Evolutionary conservation across 1,284 basidiomycete genomes (phyloP), one percentile per base, ranked within the genome.

Genomic region (Peniophora sp.): DNA sequence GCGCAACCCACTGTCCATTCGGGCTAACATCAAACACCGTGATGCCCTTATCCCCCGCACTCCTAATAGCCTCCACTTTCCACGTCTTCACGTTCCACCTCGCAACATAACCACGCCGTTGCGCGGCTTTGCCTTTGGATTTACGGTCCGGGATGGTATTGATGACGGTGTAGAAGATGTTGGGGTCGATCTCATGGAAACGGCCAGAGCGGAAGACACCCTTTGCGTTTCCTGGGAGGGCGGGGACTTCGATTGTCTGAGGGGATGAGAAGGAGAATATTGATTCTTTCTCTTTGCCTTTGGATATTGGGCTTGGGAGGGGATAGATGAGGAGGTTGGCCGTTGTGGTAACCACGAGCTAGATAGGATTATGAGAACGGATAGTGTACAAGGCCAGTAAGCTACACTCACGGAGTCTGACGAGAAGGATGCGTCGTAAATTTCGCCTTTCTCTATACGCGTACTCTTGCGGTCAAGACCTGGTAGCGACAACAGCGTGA

Each of bases 11-110:
- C 52, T 77, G 81, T 0, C 97, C 96, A 61, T 94, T 82, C 38
- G 80, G 69, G 61, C 90, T 94, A 48, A 93, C 68, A 61, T 93
- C 91, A 63, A 97, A 87, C 57, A 85, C 88, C 2, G 94, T 96
- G 35, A 95, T 64, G 12, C 87, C 86, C 58, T 85, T 83, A 55
- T 87, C 84, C 17, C 85, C 82, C 6, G 93, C 68, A 63, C 86
- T 85, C 50, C 77, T 75, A 16, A 68, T 69, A 53, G 75, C 80
- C 3, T 77, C 65, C 34, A 77, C 67, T 38, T 67, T 71, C 81
- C 78, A 85, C 2, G 70, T 73, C 23, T 73, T 64, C 11, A 81
- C 72, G 55, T 81, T 73, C 85, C 85, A 89, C 61, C 77, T 83
- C 55, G 74, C 73, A 3, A 87, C 61, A 58, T 77, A 88, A 1